These are phyloP conservation scores for Daldinia loculata DNA, from an alignment of 495 filamentous ascomycete species.

Conservation along the genomic window DNA sequence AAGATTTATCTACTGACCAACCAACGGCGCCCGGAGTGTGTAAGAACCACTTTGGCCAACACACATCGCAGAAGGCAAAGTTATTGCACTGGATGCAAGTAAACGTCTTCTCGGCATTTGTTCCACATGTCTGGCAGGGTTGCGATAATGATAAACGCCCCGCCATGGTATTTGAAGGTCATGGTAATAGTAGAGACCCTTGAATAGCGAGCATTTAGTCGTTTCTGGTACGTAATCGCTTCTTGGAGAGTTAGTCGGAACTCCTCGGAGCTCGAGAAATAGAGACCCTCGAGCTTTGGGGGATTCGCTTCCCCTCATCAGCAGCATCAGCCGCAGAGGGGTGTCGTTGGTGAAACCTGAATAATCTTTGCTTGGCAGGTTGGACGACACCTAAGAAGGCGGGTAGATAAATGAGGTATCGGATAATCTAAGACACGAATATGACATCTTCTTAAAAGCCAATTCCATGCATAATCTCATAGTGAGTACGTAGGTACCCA, in stretches of 20 bases:
- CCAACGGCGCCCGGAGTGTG: conserved; percentile 48
- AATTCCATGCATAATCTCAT: neutral
- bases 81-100: conserved; percentile 52
- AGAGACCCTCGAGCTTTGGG: conserved; percentile 19
- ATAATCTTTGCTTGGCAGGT: conserved; percentile 25
- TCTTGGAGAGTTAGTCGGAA: conserved; percentile 29
- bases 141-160: conserved; percentile 35
- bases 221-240: conserved; percentile 43
- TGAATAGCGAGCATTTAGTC: conserved; percentile 37
- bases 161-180: conserved; percentile 42
- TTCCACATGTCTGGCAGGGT: conserved; percentile 46
- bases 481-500: neutral
- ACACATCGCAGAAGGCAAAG: conserved; percentile 54
- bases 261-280: conserved; percentile 34
- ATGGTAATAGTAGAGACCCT: conserved; percentile 25
- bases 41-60: conserved; percentile 50
- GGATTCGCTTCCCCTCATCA: conserved; percentile 36
- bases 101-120: conserved; percentile 39
- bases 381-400: conserved; percentile 3
- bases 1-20: conserved; percentile 43
- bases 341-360: conserved; percentile 29
- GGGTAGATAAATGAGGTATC: conserved; percentile 6
- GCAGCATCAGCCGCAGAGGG: conserved; percentile 40
- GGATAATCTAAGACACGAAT: neutral
- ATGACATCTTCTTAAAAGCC: neutral